A percentile compares a stretch with the other conserved stretches of the same genome.
Conservation (phyloP, 768 basidiomycete genomes). For the Mycena capillaripes region DNA sequence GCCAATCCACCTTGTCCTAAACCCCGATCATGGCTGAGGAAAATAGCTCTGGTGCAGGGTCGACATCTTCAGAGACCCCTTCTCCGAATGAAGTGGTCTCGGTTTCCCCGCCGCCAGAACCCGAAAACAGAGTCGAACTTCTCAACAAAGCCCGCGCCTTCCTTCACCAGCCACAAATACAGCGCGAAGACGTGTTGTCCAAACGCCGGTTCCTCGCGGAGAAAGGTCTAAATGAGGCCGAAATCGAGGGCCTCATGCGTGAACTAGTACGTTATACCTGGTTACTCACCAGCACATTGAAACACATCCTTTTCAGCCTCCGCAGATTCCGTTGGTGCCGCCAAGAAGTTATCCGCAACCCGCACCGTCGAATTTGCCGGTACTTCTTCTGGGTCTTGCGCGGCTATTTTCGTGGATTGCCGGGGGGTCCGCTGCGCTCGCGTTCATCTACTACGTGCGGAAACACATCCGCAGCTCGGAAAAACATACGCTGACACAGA, state of each 20-base stretch:
- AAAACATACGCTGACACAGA: not conserved
- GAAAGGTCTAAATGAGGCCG: conserved; percentile 75
- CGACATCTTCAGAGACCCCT: not conserved
- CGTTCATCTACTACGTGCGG: conserved; percentile 79
- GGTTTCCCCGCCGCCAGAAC: not conserved
- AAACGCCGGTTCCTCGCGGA: conserved; percentile 78
- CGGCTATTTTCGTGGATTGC: conserved; percentile 77
- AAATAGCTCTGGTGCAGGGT: not conserved
- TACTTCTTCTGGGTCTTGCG: conserved; percentile 71
- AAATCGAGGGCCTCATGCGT: conserved; percentile 71
- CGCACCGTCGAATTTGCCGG: conserved; percentile 78
- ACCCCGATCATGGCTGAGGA: conserved; percentile 17
- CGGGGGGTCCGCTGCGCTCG: conserved; percentile 70
- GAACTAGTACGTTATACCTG: conserved; percentile 60
- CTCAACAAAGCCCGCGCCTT: conserved; percentile 73
- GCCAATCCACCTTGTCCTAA: not conserved
- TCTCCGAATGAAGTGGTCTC: not conserved
- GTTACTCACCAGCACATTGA: not conserved
- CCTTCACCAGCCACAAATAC: conserved; percentile 75
- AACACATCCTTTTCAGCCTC: conserved; percentile 42
- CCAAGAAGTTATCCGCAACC: conserved; percentile 81
- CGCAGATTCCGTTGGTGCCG: conserved; percentile 66
- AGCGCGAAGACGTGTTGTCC: conserved; percentile 64
- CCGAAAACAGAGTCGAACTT: conserved; percentile 56
- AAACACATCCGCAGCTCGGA: not conserved